These are phyloP conservation scores for Grigorovia jiainica DNA, from an alignment of 805 yeast species.

Conservation along the genomic window DNA sequence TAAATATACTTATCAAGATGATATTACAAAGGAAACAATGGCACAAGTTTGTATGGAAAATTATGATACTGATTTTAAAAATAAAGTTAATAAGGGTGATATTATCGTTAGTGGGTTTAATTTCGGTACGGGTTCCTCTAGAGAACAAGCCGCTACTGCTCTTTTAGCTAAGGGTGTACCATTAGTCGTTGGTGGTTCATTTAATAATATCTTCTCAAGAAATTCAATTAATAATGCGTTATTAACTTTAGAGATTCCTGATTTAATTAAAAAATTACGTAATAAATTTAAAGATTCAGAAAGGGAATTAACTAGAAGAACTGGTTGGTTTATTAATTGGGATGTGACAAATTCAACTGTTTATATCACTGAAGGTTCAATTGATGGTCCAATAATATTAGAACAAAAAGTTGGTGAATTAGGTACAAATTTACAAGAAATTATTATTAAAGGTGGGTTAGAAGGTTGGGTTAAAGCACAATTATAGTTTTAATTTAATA, in stretches of 20 bases:
- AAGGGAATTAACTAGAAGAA: slow-evolving; percentile 80
- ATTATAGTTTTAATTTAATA: slow-evolving; percentile 22
- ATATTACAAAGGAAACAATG: slow-evolving; percentile 89
- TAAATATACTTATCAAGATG: slow-evolving; percentile 97
- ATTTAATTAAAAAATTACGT: slow-evolving; percentile 67
- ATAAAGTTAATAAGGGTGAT: slow-evolving; percentile 77
- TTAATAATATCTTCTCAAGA: slow-evolving; percentile 92
- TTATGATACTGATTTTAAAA: slow-evolving; percentile 82
- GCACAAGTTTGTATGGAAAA: slow-evolving; percentile 99
- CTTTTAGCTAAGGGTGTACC: slow-evolving; percentile 88
- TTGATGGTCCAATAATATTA: slow-evolving; percentile 46
- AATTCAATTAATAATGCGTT: slow-evolving; percentile 95
- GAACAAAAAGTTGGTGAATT: slow-evolving; percentile 90
- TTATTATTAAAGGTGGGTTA: slow-evolving; percentile 92
- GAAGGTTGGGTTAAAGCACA: slow-evolving; percentile 96
- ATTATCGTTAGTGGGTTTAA: slow-evolving; percentile 87
- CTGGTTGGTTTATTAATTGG: slow-evolving; percentile 90
- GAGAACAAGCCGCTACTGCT: slow-evolving; percentile 99
- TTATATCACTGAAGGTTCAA: slow-evolving; percentile 54
- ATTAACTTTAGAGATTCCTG: slow-evolving; percentile 88
- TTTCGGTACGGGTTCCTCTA: slow-evolving; percentile 96
- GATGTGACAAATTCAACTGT: slow-evolving; percentile 82
- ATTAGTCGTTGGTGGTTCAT: slow-evolving; percentile 92
- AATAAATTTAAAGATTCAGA: slow-evolving; percentile 44
- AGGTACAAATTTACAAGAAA: slow-evolving; percentile 92